Conservation (phyloP, 768 basidiomycete species). For the Boletus pseudopeckii region DNA sequence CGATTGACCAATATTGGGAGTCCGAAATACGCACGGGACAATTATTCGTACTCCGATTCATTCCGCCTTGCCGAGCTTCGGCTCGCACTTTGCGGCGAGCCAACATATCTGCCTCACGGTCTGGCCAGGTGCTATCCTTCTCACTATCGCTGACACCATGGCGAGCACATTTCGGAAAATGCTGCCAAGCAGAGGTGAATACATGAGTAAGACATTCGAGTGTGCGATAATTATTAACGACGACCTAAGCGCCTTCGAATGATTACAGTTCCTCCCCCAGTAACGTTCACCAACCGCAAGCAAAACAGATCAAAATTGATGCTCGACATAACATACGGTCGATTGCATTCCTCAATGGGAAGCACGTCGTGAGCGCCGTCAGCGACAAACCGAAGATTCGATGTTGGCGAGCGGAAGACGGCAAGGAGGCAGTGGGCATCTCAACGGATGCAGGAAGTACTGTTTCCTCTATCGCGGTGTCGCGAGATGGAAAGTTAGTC, state of each 20-base stretch:
- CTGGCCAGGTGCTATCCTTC: no score
- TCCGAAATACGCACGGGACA: no score
- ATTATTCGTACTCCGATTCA: no score
- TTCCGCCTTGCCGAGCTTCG: no score
- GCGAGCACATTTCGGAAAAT: no score
- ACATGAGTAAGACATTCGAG: no score
- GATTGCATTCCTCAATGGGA: neutral
- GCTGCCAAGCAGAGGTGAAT: no score
- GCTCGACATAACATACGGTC: neutral
- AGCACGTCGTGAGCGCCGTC: neutral
- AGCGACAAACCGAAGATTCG: neutral
- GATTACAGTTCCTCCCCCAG: neutral
- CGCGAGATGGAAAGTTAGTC: neutral
- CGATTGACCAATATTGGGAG: no score
- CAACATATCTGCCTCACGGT: no score
- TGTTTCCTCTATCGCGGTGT: neutral
- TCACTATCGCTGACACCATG: no score
- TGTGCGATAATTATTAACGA: no score
- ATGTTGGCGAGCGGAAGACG: neutral
- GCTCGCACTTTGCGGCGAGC: no score
- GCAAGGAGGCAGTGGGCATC: neutral
- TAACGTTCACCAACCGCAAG: neutral
- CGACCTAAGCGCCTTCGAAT: neutral
- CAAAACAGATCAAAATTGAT: neutral
- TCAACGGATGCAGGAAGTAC: neutral